Percentiles rank a stretch among this genome's conserved stretches.
phyloP scores from a whole-genome alignment of 1,139 yeast genomes.

The Sugiyamaella sp. region DNA sequence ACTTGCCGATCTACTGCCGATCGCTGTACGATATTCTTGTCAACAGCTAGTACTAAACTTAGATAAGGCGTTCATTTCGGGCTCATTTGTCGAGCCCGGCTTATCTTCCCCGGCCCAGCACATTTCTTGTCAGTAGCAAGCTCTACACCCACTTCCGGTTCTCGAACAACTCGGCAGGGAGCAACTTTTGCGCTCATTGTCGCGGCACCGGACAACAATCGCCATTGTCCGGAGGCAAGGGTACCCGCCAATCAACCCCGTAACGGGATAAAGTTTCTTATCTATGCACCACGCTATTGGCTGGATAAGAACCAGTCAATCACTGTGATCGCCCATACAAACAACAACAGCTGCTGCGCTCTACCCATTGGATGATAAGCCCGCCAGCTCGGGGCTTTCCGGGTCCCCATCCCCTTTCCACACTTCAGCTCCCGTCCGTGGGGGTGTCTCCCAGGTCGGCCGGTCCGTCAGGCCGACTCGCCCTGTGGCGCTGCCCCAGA shows the following conservation, averaged over 20 bases:
- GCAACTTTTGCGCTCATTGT: too few relatives aligned
- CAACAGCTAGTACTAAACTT: too few relatives aligned
- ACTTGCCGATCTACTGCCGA: not conserved
- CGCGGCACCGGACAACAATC: too few relatives aligned
- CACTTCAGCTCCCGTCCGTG: not conserved
- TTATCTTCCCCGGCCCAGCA: too few relatives aligned
- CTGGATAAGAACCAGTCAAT: slow-evolving; percentile 12
- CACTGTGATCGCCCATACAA: slow-evolving; percentile 3
- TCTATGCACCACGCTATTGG: slow-evolving; percentile 19
- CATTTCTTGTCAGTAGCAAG: too few relatives aligned
- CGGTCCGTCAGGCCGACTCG: too few relatives aligned
- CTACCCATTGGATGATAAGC: slow-evolving; percentile 14
- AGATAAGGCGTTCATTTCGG: too few relatives aligned
- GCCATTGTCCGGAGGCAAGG: not conserved
- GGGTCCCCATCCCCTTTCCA: not conserved
- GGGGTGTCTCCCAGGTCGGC: too few relatives aligned
- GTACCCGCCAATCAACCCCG: not conserved
- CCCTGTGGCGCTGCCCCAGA: not conserved
- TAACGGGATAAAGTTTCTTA: slow-evolving; percentile 15
- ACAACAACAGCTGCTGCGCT: not conserved
- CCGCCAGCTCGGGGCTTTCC: slow-evolving; percentile 3
- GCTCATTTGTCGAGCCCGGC: too few relatives aligned
- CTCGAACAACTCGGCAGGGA: too few relatives aligned
- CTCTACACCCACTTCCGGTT: too few relatives aligned
- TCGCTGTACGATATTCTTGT: not conserved